Evolutionary conservation across 768 basidiomycete genomes (phyloP), one percentile per base, ranked within the genome.

Genomic region (Holtermannia corniformis): DNA sequence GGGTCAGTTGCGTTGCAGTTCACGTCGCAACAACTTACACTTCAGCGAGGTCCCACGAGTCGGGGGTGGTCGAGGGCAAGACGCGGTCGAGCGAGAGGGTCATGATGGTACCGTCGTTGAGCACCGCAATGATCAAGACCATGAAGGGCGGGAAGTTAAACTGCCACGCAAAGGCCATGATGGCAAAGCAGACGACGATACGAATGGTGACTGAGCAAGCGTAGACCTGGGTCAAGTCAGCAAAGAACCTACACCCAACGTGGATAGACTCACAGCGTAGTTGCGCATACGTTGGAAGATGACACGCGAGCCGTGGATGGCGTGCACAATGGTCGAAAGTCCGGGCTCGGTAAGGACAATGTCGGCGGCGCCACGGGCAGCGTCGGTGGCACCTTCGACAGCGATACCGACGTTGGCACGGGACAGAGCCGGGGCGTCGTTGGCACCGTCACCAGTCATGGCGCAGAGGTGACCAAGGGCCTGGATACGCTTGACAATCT

Each of bases 231-330:
- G n/a, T n/a, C n/a, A n/a, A n/a, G n/a, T n/a, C n/a, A 4, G 2
- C 14, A 24, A 44, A n/a, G 22, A 25, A 16, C 3, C 12, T 28
- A 25, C 12, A 19, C 7, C 4, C 19, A 51, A 12, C 7, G 26
- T 5, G 10, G n/a, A n/a, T n/a, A n/a, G n/a, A 67, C 70, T 69
- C 77, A 97, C 95, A 48, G 93, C 87, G 76, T 97, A 96, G 80
- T 97, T 97, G 65, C 93, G 78, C 93, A 97, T 96, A 76, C 93
- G 87, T 72, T 97, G 93, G 87, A 97, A 97, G 76, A 97, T 97
- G 77, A 95, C 77, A 78, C 93, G 92, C 27, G 93, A 95, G 57
- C 90, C 89, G 63, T 90, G 88, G 74, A 97, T 97, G 72, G 93
- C 93, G 74, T 96, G 91, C 61, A 97, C 90, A 70, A 97, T 96